Conservation (phyloP, 176 grass and related monocot species). For the Musa schizocarpa region DNA sequence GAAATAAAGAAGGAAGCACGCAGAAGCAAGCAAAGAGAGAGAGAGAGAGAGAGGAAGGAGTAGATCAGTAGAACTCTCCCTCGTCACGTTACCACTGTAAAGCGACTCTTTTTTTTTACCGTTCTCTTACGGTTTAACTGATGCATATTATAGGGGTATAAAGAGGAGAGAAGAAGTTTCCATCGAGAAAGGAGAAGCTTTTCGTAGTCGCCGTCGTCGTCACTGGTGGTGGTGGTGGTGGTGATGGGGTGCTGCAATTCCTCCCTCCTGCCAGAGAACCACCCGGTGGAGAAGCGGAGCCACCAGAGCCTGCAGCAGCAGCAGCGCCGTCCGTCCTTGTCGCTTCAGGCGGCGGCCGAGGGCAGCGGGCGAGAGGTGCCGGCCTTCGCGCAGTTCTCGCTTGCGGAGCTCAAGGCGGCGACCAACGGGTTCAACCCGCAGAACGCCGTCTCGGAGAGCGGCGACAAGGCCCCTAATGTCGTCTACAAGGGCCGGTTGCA, state of each 20-base stretch:
- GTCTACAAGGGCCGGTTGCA: slow-evolving; percentile 74
- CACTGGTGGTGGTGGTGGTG: neutral
- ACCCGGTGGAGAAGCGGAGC: slow-evolving; percentile 45
- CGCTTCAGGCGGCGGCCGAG: neutral
- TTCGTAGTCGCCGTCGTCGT: slow-evolving; percentile 1
- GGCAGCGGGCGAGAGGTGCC: slow-evolving; percentile 25
- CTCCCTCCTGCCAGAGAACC: slow-evolving; percentile 37
- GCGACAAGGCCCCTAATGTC: slow-evolving; percentile 84
- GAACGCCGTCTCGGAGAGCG: slow-evolving; percentile 91
- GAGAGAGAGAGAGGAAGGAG: neutral
- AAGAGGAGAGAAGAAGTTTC: neutral
- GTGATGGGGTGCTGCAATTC: slow-evolving; percentile 79
- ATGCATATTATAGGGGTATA: neutral
- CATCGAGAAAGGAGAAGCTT: neutral
- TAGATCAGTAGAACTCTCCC: neutral
- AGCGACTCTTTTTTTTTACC: neutral
- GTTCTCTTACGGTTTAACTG: neutral
- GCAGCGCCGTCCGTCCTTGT: neutral
- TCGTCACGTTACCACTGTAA: neutral
- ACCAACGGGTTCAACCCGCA: slow-evolving; percentile 50
- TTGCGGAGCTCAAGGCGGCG: slow-evolving; percentile 59
- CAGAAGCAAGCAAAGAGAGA: neutral
- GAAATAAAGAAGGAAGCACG: neutral
- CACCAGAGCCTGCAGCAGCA: slow-evolving; percentile 17
- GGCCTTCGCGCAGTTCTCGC: slow-evolving; percentile 54